Evolutionary conservation across 2,329 filamentous ascomycete genomes (phyloP), one percentile per base, ranked within the genome.

Genomic region (Sarocladiaceae sp.): DNA sequence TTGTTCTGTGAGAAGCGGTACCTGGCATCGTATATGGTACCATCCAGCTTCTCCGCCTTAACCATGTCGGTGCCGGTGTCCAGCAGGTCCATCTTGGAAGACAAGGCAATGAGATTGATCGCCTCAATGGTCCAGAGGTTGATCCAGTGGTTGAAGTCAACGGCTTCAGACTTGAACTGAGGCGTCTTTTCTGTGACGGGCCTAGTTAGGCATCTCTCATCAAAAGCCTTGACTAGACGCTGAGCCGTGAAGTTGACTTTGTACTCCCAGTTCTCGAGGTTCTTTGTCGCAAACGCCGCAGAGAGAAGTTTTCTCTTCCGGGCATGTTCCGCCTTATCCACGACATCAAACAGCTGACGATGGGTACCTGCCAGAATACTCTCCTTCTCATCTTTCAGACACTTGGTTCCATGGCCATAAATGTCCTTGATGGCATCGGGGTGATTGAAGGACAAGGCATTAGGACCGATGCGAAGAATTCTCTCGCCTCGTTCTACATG

Each of bases 101-200:
- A 27, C 7, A 32, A 16, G 20, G 15, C 34, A 18, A 46, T 43
- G 26, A 16, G 16, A 26, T 16, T 27, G 23, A 43, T 43, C n/a
- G 39, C 39, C n/a, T 43, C 39, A 3, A 43, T 16, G 9, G 39
- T 43, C 20, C 21, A 43, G 11, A 43, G 23, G 26, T 43, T 43
- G n/a, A 27, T 29, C 39, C 39, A 43, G 20, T 29, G 21, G 6
- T 27, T 29, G 9, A 18, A 43, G 18, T 43, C 39, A 31, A 43
- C 45, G 39, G 74, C 70, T 21, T 59, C 53, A 1, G 60, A 11
- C 6, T 24, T 32, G 26, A 15, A 9, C 7, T 46, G 35, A 10
- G 24, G 29, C 21, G 20, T 12, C 2, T 26, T 11, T 7, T 26
- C 11, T n/a, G 2, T n/a, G 4, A 11, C n/a, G 9, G 11, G 13